phyloP scores from a whole-genome alignment of 805 yeast species.

The Cyberlindnera galapagoensis region DNA sequence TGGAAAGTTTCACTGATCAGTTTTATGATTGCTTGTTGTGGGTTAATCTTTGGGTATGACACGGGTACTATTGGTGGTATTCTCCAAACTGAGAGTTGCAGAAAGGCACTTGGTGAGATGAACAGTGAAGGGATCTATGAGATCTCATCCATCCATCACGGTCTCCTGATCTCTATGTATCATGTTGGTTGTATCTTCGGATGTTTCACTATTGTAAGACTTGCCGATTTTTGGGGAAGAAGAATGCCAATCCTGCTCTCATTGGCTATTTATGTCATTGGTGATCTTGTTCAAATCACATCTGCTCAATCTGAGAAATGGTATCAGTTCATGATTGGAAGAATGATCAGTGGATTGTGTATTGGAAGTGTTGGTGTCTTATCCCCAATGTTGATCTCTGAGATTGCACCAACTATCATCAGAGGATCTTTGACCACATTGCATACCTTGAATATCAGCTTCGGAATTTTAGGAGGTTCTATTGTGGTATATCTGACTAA shows the following conservation, averaged over 20 bases:
- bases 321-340: conserved; percentile 60
- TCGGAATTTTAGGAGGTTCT: conserved; percentile 64
- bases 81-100: conserved; percentile 52
- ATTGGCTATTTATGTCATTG: conserved; percentile 50
- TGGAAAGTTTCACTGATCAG: conserved; percentile 27
- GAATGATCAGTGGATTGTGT: conserved; percentile 64
- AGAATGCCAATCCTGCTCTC: conserved; percentile 49
- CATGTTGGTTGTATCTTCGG: conserved; percentile 71
- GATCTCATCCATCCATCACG: conserved; percentile 19
- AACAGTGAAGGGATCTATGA: conserved; percentile 29
- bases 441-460: conserved; percentile 57
- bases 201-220: conserved; percentile 50
- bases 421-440: conserved; percentile 64
- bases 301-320: conserved; percentile 37
- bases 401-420: conserved; percentile 56
- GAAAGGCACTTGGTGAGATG: conserved; percentile 41
- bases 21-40: conserved; percentile 59
- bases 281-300: conserved; percentile 53
- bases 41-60: conserved; percentile 71
- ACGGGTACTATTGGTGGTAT: conserved; percentile 74
- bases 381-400: conserved; percentile 66
- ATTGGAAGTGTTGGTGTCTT: conserved; percentile 71
- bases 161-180: conserved; percentile 49
- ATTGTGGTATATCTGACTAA: conserved; percentile 54
- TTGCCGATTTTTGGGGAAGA: conserved; percentile 58